Evolutionary conservation across 2,329 filamentous ascomycete species (phyloP), one percentile per base, ranked within the genome.

Genomic region (Venturiaceae sp.): DNA sequence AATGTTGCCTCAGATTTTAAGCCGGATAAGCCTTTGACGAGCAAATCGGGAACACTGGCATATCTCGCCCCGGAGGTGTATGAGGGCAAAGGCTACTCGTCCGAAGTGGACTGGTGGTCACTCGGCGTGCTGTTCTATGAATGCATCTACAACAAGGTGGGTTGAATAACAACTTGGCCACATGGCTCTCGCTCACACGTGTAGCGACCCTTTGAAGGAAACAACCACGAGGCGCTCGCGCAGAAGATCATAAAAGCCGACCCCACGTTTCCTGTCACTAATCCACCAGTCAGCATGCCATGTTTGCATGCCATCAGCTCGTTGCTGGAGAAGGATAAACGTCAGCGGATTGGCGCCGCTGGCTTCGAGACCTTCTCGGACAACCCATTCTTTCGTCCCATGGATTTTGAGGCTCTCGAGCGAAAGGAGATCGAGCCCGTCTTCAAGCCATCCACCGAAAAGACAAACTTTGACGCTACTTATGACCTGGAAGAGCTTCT

Each of bases 381-480:
- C 62, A 88, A 96, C 67, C 87, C 91, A 6, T 97, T 97, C 77
- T 99, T 99, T 77, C 81, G 85, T 41, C 76, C 81, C 2, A 83
- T 97, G 64, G 87, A 97, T 68, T 99, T 99, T 64, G 84, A 83
- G 14, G 85, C 86, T 0, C 74, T 99, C 36, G 90, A 96, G 69
- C 80, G 84, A 63, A 97, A 96, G 70, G 85, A 91, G 68, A 85
- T 97, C 47, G 86, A 92, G 65, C 94, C 94, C 0, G 84, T 97
- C 3, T 99, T 99, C 70, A 83, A 88, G 21, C 94, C 94, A 0
- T 96, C 92, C 0, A 92, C 90, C 58, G 94, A 97, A 53, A 99
- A 99, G 80, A 97, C 94, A 3, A 99, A 99, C 71, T 99, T 99
- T 64, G 94, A 99, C 72, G 94, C 94, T 4, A 99, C 94, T 0